A percentile compares a stretch with the other conserved stretches of the same genome.
Evolutionary conservation across 495 filamentous ascomycete genomes (phyloP).

Genomic region (Rhypophila decipiens): DNA sequence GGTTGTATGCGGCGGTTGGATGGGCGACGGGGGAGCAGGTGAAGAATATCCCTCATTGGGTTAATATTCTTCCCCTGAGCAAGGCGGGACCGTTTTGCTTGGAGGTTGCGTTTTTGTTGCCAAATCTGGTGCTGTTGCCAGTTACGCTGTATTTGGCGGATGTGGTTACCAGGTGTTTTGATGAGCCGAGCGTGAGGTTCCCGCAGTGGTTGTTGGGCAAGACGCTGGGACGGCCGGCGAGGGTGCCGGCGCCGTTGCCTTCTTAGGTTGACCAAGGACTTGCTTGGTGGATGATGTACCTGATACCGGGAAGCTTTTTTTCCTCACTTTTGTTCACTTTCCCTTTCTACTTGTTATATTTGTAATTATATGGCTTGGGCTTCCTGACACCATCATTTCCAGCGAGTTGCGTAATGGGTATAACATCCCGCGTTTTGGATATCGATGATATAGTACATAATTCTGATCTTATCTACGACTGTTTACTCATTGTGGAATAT

Average conservation of each 20-base stretch:
- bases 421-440: no score
- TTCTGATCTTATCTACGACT: no score
- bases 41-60: slow-evolving; percentile 35
- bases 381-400: no score
- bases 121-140: slow-evolving; percentile 50
- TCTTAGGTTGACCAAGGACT: no score
- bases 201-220: slow-evolving; percentile 47
- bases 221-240: slow-evolving; percentile 7
- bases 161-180: slow-evolving; percentile 46
- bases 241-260: slow-evolving; percentile 9
- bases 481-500: no score
- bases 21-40: slow-evolving; percentile 34
- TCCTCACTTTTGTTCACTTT: no score
- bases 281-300: no score
- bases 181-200: slow-evolving; percentile 51
- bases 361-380: no score
- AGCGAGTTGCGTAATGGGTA: no score
- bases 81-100: slow-evolving; percentile 47
- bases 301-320: no score
- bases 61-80: slow-evolving; percentile 40
- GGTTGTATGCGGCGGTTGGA: slow-evolving; percentile 47
- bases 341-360: no score
- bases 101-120: slow-evolving; percentile 45
- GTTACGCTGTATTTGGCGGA: slow-evolving; percentile 54
- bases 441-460: no score